phyloP scores from a whole-genome alignment of 768 basidiomycete species.

The Collybiopsis confluens region DNA sequence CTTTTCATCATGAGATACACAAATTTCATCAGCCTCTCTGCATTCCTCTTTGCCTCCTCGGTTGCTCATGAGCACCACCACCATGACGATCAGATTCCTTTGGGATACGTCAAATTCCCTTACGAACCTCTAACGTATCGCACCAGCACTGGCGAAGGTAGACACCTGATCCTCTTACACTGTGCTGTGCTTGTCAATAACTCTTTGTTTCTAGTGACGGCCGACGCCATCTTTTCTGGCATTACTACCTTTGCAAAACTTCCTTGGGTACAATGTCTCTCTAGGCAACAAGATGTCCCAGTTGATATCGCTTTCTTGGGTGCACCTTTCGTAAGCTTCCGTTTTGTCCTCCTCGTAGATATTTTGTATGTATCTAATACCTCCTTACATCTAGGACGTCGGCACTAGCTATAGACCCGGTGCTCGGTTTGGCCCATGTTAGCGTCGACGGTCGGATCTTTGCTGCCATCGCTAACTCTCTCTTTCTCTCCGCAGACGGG shows the following conservation, averaged over 20 bases:
- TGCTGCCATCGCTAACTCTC: neutral
- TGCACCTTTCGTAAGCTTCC: constrained; percentile 60
- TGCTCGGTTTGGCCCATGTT: constrained; percentile 77
- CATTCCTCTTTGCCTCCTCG: constrained; percentile 19
- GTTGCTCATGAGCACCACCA: constrained; percentile 23
- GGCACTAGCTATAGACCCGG: constrained; percentile 78
- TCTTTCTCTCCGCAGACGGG: constrained; percentile 37
- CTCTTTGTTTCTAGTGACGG: constrained; percentile 43
- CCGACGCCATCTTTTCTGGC: constrained; percentile 78
- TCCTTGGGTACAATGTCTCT: constrained; percentile 80
- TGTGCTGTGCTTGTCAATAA: neutral
- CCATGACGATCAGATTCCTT: constrained; percentile 55
- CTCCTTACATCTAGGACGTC: constrained; percentile 46
- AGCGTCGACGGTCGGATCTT: neutral
- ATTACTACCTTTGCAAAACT: constrained; percentile 84
- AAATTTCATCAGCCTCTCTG: neutral
- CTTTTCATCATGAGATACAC: constrained; percentile 16
- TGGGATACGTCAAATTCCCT: constrained; percentile 66
- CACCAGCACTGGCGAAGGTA: constrained; percentile 53
- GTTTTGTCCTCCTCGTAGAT: neutral
- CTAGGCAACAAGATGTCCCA: constrained; percentile 46
- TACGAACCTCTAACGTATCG: constrained; percentile 56
- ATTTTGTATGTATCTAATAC: neutral
- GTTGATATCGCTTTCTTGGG: constrained; percentile 85
- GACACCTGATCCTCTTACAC: neutral